Percentiles rank a stretch among this genome's conserved stretches.
Evolutionary conservation across 352 stramenopile species (phyloP).

Genomic region (Phytophthora pseudosyringae): DNA sequence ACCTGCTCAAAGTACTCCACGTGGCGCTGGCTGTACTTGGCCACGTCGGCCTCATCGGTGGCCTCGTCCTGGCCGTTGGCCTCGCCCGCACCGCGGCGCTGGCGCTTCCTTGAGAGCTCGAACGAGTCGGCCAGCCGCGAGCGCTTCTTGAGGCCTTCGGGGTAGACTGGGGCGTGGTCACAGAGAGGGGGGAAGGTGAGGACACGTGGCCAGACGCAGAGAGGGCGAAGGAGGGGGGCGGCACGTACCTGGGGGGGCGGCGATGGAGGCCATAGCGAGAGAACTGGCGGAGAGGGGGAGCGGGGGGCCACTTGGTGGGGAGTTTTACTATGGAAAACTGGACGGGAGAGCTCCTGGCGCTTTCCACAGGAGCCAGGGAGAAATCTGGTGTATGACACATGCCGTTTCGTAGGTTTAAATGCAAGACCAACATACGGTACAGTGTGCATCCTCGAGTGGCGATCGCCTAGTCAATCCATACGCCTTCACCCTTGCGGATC

Average conservation of each 20-base stretch:
- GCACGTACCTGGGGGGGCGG: conserved; percentile 58
- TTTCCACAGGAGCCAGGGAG: background rate
- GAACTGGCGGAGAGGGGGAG: background rate
- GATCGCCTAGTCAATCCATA: no score
- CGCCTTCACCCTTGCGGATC: no score
- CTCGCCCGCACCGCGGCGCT: conserved; percentile 41
- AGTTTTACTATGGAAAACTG: conserved; percentile 22
- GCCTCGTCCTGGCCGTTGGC: conserved; percentile 22
- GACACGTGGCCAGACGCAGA: background rate
- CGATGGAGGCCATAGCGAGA: conserved; percentile 71
- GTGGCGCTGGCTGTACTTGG: conserved; percentile 88
- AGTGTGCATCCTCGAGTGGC: no score
- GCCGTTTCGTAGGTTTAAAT: background rate
- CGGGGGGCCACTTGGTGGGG: background rate
- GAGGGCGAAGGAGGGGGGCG: background rate
- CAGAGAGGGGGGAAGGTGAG: background rate
- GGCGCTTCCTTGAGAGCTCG: conserved; percentile 61
- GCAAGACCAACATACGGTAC: background rate
- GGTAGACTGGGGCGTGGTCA: conserved; percentile 37
- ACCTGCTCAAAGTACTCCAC: conserved; percentile 90
- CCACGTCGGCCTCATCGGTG: conserved; percentile 52
- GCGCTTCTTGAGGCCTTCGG: conserved; percentile 79
- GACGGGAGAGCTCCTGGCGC: background rate
- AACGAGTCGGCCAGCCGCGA: conserved; percentile 66
- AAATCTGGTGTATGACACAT: background rate